Conservation (phyloP, 257 asterid species). For the Phtheirospermum japonicum region DNA sequence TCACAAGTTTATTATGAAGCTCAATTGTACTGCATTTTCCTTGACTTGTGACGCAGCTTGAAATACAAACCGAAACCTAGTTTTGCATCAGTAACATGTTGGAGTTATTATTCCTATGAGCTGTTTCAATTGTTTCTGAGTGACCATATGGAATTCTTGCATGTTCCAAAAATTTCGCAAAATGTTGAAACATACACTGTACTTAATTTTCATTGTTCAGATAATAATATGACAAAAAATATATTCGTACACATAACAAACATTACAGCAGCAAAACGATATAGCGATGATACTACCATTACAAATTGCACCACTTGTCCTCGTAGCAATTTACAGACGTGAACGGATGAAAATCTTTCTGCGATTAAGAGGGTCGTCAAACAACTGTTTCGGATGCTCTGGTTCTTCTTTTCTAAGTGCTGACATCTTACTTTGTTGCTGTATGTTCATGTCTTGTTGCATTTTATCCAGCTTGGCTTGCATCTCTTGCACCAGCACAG, state of each 20-base stretch:
- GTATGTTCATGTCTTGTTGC: constrained; percentile 40
- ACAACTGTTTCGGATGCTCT: constrained; percentile 35
- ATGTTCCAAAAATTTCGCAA: too few species aligned
- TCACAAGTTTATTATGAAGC: too few species aligned
- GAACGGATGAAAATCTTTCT: constrained; percentile 65
- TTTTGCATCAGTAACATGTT: background rate
- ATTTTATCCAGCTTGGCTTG: constrained; percentile 59
- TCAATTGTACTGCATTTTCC: too few species aligned
- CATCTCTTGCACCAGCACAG: constrained; percentile 50
- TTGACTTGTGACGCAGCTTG: too few species aligned
- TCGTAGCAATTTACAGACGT: constrained; percentile 37
- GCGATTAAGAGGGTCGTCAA: constrained; percentile 44
- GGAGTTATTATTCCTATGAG: too few species aligned
- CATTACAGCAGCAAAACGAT: background rate
- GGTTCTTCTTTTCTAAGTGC: constrained; percentile 28
- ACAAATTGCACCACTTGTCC: background rate
- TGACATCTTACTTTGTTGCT: constrained; percentile 33
- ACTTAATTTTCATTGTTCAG: too few species aligned
- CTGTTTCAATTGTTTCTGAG: too few species aligned
- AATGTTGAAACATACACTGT: too few species aligned
- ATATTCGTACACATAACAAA: background rate
- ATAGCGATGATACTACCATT: background rate
- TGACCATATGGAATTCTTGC: too few species aligned
- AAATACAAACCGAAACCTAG: background rate
- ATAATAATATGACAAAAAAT: too few species aligned